phyloP scores from a whole-genome alignment of 2,329 filamentous ascomycete genomes.

The Penicillium sp. region DNA sequence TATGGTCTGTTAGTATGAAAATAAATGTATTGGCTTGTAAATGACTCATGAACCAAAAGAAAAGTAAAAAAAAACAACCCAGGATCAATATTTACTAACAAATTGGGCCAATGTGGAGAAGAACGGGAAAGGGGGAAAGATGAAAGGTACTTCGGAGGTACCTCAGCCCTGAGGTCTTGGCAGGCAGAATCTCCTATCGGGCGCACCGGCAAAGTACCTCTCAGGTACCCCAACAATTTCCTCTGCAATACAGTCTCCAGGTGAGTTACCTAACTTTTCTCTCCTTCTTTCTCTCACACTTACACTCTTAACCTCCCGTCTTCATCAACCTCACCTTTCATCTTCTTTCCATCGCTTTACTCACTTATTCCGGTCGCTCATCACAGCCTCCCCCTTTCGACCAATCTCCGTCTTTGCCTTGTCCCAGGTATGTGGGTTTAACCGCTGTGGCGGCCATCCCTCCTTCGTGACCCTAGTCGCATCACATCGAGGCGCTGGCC shows the following conservation, averaged over 20 bases:
- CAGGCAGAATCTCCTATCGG: conserved; percentile 2
- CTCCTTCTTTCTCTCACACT: conserved; percentile 5
- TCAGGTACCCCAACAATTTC: conserved; percentile 9
- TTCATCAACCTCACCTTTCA: background rate
- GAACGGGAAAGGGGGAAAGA: conserved; percentile 3
- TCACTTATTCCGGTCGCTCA: conserved; percentile 3
- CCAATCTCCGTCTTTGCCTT: conserved; percentile 1
- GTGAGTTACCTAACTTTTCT: conserved; percentile 16
- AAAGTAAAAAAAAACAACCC: background rate
- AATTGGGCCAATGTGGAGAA: conserved; percentile 6
- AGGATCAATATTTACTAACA: background rate
- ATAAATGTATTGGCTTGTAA: background rate
- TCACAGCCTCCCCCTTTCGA: background rate
- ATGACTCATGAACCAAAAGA: background rate
- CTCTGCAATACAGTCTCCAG: background rate
- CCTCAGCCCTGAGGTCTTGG: conserved; percentile 10
- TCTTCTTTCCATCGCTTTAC: background rate
- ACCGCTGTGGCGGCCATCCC: background rate
- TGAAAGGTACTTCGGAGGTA: conserved; percentile 7
- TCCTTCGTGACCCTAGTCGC: background rate
- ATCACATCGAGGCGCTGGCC: background rate
- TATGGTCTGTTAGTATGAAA: background rate
- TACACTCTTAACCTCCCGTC: background rate
- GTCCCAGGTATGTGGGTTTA: conserved; percentile 6
- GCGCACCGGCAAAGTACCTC: conserved; percentile 2